Percentiles rank a stretch among this genome's conserved stretches.
Conservation (phyloP, 805 yeast species). For the Starmerella roubikii region DNA sequence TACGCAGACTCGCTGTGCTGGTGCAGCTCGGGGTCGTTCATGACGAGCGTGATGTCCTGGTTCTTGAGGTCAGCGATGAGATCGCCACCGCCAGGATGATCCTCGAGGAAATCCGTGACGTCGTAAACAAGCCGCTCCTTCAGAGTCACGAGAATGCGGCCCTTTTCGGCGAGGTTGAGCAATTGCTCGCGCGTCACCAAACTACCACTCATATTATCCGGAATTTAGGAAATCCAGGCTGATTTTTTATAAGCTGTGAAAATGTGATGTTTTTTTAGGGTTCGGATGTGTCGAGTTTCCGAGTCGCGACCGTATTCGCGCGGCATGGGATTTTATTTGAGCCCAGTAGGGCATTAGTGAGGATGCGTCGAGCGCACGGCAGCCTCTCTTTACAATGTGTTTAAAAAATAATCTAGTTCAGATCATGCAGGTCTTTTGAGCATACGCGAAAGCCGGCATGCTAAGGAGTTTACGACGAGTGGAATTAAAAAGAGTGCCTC, state of each 20-base stretch:
- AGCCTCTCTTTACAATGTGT: background rate
- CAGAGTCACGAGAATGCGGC: slow-evolving; percentile 54
- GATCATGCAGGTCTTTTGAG: background rate
- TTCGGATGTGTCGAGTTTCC: too few relatives aligned
- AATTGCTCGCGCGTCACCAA: slow-evolving; percentile 9
- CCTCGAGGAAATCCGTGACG: slow-evolving; percentile 58
- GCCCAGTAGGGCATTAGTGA: too few relatives aligned
- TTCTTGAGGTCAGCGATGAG: slow-evolving; percentile 33
- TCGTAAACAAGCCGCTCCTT: slow-evolving; percentile 71
- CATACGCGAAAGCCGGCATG: too few relatives aligned
- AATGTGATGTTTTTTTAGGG: background rate
- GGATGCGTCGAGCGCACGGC: too few relatives aligned
- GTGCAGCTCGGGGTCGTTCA: slow-evolving; percentile 61
- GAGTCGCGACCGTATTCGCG: too few relatives aligned
- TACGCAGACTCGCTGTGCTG: slow-evolving; percentile 76
- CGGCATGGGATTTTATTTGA: too few relatives aligned
- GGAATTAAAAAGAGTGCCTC: slow-evolving; percentile 35
- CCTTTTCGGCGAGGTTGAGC: slow-evolving; percentile 13
- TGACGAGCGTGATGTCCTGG: slow-evolving; percentile 44
- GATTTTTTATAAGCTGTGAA: background rate
- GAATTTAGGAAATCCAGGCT: too few relatives aligned
- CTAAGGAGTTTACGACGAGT: too few relatives aligned
- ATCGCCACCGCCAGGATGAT: slow-evolving; percentile 59
- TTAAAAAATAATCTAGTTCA: background rate
- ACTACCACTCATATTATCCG: background rate